Evolutionary conservation across 2,329 filamentous ascomycete species (phyloP).

Genomic region (Hypoxylon rubiginosum): DNA sequence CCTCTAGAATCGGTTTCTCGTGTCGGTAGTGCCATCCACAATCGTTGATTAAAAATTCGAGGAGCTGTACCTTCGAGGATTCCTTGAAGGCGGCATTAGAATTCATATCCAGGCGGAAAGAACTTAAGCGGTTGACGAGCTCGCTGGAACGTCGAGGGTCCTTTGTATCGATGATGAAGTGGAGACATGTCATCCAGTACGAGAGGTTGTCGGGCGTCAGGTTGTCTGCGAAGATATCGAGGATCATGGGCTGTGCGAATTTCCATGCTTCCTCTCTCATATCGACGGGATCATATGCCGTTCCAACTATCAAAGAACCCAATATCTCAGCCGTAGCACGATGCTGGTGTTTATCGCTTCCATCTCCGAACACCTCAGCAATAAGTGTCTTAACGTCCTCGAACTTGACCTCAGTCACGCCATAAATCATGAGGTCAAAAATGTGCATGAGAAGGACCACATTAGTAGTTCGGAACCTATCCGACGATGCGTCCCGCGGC

Average conservation of each 20-base stretch:
- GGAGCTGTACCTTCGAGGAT: conserved; percentile 91
- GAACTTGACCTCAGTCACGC: conserved; percentile 81
- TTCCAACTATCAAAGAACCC: conserved; percentile 84
- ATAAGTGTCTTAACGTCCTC: conserved; percentile 89
- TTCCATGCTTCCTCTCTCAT: conserved; percentile 85
- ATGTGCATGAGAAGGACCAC: conserved; percentile 89
- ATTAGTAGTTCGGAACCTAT: conserved; percentile 91
- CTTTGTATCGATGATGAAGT: conserved; percentile 87
- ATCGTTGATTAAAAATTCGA: conserved; percentile 89
- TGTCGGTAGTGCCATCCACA: conserved; percentile 96
- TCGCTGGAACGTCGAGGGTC: conserved; percentile 91
- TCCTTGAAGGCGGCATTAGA: conserved; percentile 99
- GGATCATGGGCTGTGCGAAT: conserved; percentile 89
- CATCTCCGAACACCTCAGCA: conserved; percentile 85
- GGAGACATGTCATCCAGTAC: conserved; percentile 96
- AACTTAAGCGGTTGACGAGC: conserved; percentile 83
- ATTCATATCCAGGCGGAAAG: conserved; percentile 91
- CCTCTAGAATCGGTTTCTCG: conserved; percentile 86
- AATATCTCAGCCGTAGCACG: conserved; percentile 95
- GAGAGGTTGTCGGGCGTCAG: conserved; percentile 93
- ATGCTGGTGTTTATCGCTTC: conserved; percentile 97
- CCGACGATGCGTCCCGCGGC: conserved; percentile 82
- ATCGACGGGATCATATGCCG: conserved; percentile 80
- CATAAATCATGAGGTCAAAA: conserved; percentile 90
- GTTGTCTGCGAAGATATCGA: conserved; percentile 88